These are phyloP conservation scores for Terfezia boudieri DNA, from an alignment of 495 filamentous ascomycete species.

Conservation along the genomic window DNA sequence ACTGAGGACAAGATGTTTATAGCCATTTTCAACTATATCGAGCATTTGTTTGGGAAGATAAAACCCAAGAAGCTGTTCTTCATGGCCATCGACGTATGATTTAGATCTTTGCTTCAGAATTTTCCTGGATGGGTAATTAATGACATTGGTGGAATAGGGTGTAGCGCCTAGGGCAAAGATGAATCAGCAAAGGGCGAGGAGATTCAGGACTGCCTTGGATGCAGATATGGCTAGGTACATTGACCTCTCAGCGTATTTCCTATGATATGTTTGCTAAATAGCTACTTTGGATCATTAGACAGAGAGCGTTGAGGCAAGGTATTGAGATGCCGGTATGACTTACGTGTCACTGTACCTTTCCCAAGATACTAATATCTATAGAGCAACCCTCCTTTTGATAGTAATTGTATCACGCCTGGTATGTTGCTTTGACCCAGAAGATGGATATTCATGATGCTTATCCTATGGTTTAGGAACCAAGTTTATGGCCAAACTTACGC, in stretches of 20 bases:
- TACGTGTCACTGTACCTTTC: not conserved
- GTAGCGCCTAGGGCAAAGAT: conserved; percentile 97
- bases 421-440: not conserved
- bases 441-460: not conserved
- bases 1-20: conserved; percentile 98
- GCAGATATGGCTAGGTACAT: conserved; percentile 47
- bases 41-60: conserved; percentile 96
- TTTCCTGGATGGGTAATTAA: not conserved
- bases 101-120: not conserved
- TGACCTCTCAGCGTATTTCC: no score
- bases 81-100: conserved; percentile 65
- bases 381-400: conserved; percentile 89
- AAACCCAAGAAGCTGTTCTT: conserved; percentile 97
- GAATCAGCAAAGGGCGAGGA: conserved; percentile 93
- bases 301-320: conserved; percentile 75
- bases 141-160: conserved; percentile 23
- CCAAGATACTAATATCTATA: not conserved
- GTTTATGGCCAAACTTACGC: conserved; percentile 90
- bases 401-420: conserved; percentile 95
- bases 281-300: conserved; percentile 8
- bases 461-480: conserved; percentile 34
- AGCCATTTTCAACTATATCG: conserved; percentile 98
- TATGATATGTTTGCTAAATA: no score
- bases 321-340: conserved; percentile 46
- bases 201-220: conserved; percentile 87